Evolutionary conservation across 2,329 filamentous ascomycete species (phyloP), one percentile per base, ranked within the genome.

Genomic region (Cordyceps militaris): DNA sequence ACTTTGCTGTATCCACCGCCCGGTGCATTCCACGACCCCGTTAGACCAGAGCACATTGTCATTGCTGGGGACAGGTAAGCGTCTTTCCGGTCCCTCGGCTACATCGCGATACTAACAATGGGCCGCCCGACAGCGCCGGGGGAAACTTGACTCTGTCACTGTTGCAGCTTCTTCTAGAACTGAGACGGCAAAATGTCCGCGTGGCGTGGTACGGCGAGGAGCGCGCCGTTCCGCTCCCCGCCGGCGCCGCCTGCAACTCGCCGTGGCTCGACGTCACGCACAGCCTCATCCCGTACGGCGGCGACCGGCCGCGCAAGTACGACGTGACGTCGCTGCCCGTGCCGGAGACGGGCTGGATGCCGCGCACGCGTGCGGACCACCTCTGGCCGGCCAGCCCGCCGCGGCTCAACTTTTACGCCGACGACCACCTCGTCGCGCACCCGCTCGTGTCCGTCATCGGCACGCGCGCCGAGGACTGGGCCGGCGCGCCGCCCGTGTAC

Each of bases 261-360:
- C 85, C 87, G 3, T 93, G 88, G 88, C 67, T 85, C 7, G 89
- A 94, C 68, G 73, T 91, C 16, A 82, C 83, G 4, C 81, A 85
- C 63, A 83, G 80, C 52, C 63, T 69, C 67, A 11, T 67, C 65
- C 5, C 62, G 63, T 2, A 71, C 68, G 65, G 64, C 14, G 48
- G 32, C 47, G 40, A 57, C 21, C 69, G 32, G 62, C 62, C 44
- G 54, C 61, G 42, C 61, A 61, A 55, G 44, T 74, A 68, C 59
- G 73, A 75, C 65, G 73, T 70, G 59, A 64, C 81, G 78, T 61
- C 86, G 78, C 26, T 85, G 78, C 51, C 78, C 70, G 73, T 60
- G 16, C 62, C 61, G 34, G 59, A 69, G 49, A 64, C 66, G 10
- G 48, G 48, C 7, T 63, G 62, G 32, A 62, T 70, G 13, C 66